Conservation (phyloP, 768 basidiomycete species). For the Fomitopsis pulvina region DNA sequence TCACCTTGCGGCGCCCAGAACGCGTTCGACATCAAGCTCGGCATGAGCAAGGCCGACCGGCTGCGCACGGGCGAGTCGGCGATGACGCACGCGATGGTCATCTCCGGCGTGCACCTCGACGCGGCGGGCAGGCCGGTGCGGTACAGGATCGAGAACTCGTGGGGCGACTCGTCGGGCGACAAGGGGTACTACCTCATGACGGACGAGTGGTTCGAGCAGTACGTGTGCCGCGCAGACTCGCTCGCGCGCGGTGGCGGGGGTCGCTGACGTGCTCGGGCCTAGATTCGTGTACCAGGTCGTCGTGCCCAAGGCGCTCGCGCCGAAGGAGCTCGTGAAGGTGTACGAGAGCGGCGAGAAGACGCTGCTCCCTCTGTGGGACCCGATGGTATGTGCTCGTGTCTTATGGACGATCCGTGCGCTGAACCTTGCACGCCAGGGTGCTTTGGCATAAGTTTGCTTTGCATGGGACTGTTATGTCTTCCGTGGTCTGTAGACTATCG, state of each 20-base stretch:
- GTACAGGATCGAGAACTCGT: slow-evolving; percentile 98
- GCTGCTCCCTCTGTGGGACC: slow-evolving; percentile 89
- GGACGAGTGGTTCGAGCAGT: slow-evolving; percentile 90
- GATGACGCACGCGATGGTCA: slow-evolving; percentile 98
- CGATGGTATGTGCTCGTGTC: slow-evolving; percentile 47
- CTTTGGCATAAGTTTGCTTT: background rate
- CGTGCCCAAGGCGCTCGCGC: slow-evolving; percentile 71
- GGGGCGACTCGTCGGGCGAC: slow-evolving; percentile 73
- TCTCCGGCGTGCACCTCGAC: slow-evolving; percentile 88
- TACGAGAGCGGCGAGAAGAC: slow-evolving; percentile 59
- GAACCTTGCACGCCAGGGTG: background rate
- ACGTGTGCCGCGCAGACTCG: slow-evolving; percentile 25
- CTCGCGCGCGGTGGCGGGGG: background rate
- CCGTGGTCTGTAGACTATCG: too few relatives aligned
- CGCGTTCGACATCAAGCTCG: slow-evolving; percentile 77
- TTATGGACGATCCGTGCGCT: background rate
- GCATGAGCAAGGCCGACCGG: slow-evolving; percentile 80
- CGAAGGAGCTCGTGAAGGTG: slow-evolving; percentile 75
- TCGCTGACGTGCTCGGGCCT: background rate
- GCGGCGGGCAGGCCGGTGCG: slow-evolving; percentile 64
- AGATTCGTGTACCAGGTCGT: slow-evolving; percentile 94
- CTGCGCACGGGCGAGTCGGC: slow-evolving; percentile 76
- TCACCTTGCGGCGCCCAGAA: slow-evolving; percentile 33
- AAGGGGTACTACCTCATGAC: slow-evolving; percentile 93
- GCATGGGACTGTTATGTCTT: background rate